Conservation (phyloP, 1,284 basidiomycete species). For the Cryptococcus sp. region DNA sequence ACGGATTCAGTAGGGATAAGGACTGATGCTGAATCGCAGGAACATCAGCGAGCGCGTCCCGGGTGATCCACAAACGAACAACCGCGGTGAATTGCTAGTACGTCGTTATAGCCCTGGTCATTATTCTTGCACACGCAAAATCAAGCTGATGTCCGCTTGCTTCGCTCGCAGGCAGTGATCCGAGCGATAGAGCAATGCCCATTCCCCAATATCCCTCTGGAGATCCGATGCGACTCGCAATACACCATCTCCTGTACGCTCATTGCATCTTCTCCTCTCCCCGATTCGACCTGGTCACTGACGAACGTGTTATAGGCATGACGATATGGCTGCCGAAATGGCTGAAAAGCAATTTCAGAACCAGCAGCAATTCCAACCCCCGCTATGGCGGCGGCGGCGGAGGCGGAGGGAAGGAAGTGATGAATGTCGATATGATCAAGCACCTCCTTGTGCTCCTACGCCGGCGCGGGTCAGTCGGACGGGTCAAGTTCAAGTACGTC, state of each 20-base stretch:
- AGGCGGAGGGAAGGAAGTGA: slow-evolving; percentile 25
- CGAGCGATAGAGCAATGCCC: slow-evolving; percentile 51
- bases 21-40: slow-evolving; percentile 8
- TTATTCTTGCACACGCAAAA: background rate
- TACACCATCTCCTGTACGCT: slow-evolving; percentile 51
- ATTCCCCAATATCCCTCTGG: slow-evolving; percentile 47
- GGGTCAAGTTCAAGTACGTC: slow-evolving; percentile 49
- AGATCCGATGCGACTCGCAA: slow-evolving; percentile 53
- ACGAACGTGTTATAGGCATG: slow-evolving; percentile 35
- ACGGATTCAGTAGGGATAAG: background rate
- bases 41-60: slow-evolving; percentile 51
- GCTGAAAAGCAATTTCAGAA: slow-evolving; percentile 41
- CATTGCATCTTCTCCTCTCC: background rate
- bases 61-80: slow-evolving; percentile 52
- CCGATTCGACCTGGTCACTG: background rate
- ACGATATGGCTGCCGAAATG: slow-evolving; percentile 51
- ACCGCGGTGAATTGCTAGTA: slow-evolving; percentile 53
- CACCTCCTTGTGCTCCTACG: slow-evolving; percentile 50
- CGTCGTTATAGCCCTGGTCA: slow-evolving; percentile 8
- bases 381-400: background rate
- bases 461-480: slow-evolving; percentile 19
- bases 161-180: slow-evolving; percentile 48
- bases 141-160: too few relatives aligned
- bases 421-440: slow-evolving; percentile 52
- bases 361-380: slow-evolving; percentile 11